phyloP scores from a whole-genome alignment of 1,284 basidiomycete genomes.

The Ceratobasidium theobromae region DNA sequence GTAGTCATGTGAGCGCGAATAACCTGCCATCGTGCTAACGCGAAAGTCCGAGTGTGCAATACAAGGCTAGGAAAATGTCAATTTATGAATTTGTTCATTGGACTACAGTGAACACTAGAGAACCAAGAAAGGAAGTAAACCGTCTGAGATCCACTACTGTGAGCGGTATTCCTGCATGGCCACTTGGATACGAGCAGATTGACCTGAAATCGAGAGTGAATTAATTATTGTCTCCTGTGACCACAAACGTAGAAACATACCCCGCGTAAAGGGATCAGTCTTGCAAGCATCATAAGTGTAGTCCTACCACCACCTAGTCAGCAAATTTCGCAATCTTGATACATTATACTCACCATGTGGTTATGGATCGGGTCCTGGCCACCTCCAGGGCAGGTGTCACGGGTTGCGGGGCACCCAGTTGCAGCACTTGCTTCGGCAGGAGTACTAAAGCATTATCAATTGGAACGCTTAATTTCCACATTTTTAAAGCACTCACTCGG shows the following conservation, averaged over 20 bases:
- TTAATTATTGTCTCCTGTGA: no score
- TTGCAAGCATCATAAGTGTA: neutral
- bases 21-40: no score
- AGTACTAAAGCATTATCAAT: neutral
- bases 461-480: neutral
- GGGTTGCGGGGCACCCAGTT: neutral
- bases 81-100: no score
- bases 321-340: neutral
- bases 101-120: no score
- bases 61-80: no score
- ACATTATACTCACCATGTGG: neutral
- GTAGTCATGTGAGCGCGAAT: no score
- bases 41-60: no score
- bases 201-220: neutral
- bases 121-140: no score
- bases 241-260: neutral
- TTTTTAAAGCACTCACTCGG: neutral
- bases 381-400: neutral
- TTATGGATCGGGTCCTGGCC: neutral
- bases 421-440: neutral
- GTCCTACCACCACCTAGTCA: neutral
- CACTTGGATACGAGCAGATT: neutral
- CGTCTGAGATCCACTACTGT: no score
- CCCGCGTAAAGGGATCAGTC: neutral
- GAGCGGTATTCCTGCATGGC: neutral